Evolutionary conservation across 202 grass and related monocot species (phyloP), one percentile per base, ranked within the genome.

Genomic region (Brachypodium distachyon): DNA sequence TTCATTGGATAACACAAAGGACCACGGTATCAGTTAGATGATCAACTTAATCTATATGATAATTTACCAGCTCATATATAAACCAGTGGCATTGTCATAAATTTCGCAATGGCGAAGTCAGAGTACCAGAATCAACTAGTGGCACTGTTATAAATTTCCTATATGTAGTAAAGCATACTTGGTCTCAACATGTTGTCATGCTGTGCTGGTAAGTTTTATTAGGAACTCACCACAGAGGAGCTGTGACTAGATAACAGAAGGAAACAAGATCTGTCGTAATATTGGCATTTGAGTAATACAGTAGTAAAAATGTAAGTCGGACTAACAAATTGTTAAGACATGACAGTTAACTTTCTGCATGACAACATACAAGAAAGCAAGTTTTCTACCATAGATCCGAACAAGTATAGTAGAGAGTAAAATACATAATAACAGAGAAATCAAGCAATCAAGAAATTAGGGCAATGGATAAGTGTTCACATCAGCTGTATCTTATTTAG

Each of bases 1-100:
- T 34, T 46, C 25, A 57, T 57, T 28, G 57, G 12, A 56, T 23
- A 37, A 43, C 23, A 55, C 6, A 42, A 67, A 32, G 6, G 19
- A 41, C 21, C 62, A 2, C 37, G n/a, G 52, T 69, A 49, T 60
- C 41, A 77, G 42, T 40, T 39, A 23, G 41, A 83, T 78, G 80
- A 67, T 47, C 32, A 25, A 26, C 55, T n/a, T 85, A 80, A 80
- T 69, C 16, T 40, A 40, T 11, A 41, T 74, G 18, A 3, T 27
- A 33, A 22, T 50, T 47, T 29, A 32, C 27, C 5, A 26, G 43
- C 27, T 19, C 23, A 48, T 67, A 50, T 43, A 47, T 7, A n/a
- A n/a, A n/a, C n/a, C n/a, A n/a, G n/a, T n/a, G n/a, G n/a, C n/a
- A n/a, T n/a, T n/a, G n/a, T n/a, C n/a, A n/a, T n/a, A n/a, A n/a